Percentiles rank a stretch among this genome's conserved stretches.
Evolutionary conservation across 768 basidiomycete genomes (phyloP).

Genomic region (Pleurotus ostreatus): DNA sequence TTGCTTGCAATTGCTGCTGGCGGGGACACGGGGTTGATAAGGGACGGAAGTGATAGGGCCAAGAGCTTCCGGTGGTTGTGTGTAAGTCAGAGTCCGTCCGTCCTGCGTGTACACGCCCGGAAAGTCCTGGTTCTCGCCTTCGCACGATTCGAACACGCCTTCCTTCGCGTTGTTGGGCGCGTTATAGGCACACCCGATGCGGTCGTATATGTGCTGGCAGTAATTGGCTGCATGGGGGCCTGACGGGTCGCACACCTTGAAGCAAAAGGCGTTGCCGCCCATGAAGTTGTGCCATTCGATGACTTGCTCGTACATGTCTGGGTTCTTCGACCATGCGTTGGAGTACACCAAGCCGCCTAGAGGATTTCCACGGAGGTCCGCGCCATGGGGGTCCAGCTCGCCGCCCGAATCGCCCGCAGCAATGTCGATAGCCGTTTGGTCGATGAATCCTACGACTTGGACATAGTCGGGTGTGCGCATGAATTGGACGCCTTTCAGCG

Average conservation of each 20-base stretch:
- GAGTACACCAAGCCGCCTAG: constrained; percentile 71
- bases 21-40: constrained; percentile 36
- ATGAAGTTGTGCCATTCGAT: constrained; percentile 60
- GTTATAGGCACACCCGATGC: constrained; percentile 57
- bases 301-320: constrained; percentile 32
- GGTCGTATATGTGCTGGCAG: constrained; percentile 61
- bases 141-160: constrained; percentile 31
- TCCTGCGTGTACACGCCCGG: constrained; percentile 16
- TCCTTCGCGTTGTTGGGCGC: constrained; percentile 49
- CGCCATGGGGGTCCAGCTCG: constrained; percentile 69
- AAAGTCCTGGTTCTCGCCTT: constrained; percentile 25
- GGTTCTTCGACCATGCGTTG: constrained; percentile 31
- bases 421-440: constrained; percentile 55
- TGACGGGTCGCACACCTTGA: constrained; percentile 55
- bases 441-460: constrained; percentile 51
- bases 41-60: constrained; percentile 38
- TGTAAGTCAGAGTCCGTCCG: constrained; percentile 32
- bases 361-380: constrained; percentile 35
- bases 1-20: constrained; percentile 31
- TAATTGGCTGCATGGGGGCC: constrained; percentile 34
- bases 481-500: constrained; percentile 53
- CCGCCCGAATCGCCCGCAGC: constrained; percentile 52
- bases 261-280: constrained; percentile 46
- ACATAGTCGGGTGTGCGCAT: constrained; percentile 50
- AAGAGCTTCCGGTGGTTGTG: constrained; percentile 38